phyloP scores from a whole-genome alignment of 148 eudicot genomes.

The Rhododendron henanense region DNA sequence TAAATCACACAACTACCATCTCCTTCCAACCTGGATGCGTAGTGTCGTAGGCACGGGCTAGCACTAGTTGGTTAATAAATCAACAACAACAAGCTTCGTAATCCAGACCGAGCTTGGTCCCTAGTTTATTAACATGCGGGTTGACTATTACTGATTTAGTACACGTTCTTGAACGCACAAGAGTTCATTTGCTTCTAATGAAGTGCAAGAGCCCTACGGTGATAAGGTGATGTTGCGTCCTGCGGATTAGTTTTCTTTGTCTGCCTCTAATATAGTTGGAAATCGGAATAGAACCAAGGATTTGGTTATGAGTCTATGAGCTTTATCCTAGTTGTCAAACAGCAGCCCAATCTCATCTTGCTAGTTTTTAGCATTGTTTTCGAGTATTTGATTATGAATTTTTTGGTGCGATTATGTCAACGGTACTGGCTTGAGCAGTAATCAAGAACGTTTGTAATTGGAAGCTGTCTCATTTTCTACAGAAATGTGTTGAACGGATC shows the following conservation, averaged over 20 bases:
- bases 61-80: background rate
- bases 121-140: background rate
- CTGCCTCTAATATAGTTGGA: background rate
- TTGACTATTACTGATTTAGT: background rate
- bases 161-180: background rate
- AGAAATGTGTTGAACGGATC: conserved; percentile 38
- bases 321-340: background rate
- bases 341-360: background rate
- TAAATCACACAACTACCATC: too few relatives aligned
- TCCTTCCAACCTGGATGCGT: too few relatives aligned
- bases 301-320: background rate
- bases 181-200: background rate
- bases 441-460: background rate
- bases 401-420: background rate
- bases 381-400: background rate
- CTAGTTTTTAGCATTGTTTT: background rate
- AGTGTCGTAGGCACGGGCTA: too few relatives aligned
- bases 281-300: background rate
- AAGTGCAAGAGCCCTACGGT: background rate
- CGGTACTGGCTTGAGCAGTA: background rate
- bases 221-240: background rate
- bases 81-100: background rate
- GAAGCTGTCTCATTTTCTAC: conserved; percentile 5
- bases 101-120: background rate
- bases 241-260: background rate